Base-by-base conservation (phyloP, 768 basidiomycete genomes). In the Collybiopsis confluens region DNA sequence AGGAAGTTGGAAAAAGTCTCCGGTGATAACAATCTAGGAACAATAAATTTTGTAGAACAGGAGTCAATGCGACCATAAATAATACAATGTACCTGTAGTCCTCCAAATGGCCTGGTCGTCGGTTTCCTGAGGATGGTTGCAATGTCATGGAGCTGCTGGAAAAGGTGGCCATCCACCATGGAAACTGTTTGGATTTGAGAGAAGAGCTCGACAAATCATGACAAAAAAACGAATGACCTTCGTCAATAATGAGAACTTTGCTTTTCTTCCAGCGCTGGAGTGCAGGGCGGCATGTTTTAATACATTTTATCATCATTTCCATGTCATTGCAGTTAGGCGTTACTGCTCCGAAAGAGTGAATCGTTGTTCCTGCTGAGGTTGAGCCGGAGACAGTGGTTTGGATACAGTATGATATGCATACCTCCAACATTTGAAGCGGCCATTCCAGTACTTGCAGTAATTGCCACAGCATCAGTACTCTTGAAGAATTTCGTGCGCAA, bases 1-100 rank as follows among this genome's bases (percentile, higher is more conserved):
- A 1, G 90, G 90, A 1, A 92, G 76, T 66, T 92, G 89, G 70
- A 91, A 91, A 70, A 91, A 92, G 66, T 92, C 90, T 18, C 90
- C 90, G 1, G 87, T 88, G 26, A 90, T 77, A 43, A 91, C 71
- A 35, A 90, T 70, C 83, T 88, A 62, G 15, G 37, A 11, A 18
- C 27, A 52, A 7, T 23, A 16, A 36, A 15, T 5, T 13, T 15
- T 4, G 21, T n/a, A 26, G 9, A 50, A 37, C 11, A 23, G n/a
- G n/a, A 42, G 16, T 36, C 18, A 45, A 9, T 26, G 30, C 45
- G 41, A 40, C 6, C 33, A 52, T 58, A 6, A 45, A 9, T 26
- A 28, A 42, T 38, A 40, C 6, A 37, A 52, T 58, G 4, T 55
- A 83, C 83, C 73, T 91, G 89, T 27, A 91, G 87, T 15, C 86